Evolutionary conservation across 495 filamentous ascomycete genomes (phyloP).

Genomic region (Neurospora sp.): DNA sequence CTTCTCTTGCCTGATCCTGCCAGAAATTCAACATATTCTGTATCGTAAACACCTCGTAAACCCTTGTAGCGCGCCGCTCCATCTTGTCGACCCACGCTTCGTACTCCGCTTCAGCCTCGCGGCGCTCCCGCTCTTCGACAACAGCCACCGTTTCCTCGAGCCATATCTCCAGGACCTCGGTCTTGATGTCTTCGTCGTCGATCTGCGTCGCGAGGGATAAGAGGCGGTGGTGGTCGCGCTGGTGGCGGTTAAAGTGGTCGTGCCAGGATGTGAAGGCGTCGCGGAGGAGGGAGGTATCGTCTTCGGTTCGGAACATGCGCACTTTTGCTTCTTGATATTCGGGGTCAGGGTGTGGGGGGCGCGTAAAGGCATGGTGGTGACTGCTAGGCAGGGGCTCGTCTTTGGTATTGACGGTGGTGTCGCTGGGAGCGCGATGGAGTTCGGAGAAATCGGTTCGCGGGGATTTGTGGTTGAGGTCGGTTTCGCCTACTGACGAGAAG

Average conservation of each 20-base stretch:
- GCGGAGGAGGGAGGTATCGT: conserved; percentile 5
- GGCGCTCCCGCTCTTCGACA: conserved; percentile 7
- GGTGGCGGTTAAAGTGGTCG: not conserved
- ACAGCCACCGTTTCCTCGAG: conserved; percentile 4
- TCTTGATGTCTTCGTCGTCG: conserved; percentile 15
- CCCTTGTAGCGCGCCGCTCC: conserved; percentile 20
- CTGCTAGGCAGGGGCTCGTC: conserved; percentile 4
- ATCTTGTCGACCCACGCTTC: conserved; percentile 15
- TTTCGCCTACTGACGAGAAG: conserved; percentile 11
- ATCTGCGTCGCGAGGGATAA: conserved; percentile 5
- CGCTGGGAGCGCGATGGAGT: conserved; percentile 5
- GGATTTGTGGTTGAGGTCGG: conserved; percentile 7
- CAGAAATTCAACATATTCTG: conserved; percentile 12
- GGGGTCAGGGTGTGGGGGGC: conserved; percentile 1
- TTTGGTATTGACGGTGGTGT: conserved; percentile 9
- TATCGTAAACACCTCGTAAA: conserved; percentile 21
- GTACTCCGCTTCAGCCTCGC: conserved; percentile 13
- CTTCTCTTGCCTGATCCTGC: conserved; percentile 15
- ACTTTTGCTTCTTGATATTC: conserved; percentile 12
- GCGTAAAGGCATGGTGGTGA: not conserved
- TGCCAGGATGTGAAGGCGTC: conserved; percentile 14
- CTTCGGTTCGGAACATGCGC: conserved; percentile 6
- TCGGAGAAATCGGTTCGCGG: conserved; percentile 8
- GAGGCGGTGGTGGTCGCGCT: conserved; percentile 4
- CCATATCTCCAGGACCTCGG: conserved; percentile 20